Conservation (phyloP, 2,329 filamentous ascomycete species). For the Phialophora expanda region DNA sequence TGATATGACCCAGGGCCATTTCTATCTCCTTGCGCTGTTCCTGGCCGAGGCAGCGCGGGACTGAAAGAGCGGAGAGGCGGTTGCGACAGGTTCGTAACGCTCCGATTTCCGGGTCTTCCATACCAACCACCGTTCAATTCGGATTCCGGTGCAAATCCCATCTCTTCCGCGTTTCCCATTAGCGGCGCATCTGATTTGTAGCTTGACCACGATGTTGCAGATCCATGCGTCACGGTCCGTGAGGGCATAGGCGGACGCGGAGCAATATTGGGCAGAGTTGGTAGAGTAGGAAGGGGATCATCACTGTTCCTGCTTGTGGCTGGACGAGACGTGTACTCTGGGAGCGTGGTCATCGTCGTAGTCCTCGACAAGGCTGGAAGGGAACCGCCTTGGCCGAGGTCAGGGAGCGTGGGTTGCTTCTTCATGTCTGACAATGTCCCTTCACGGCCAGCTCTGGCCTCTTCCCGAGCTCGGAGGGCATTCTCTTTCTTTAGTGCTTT, state of each 20-base stretch:
- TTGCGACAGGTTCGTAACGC: conserved; percentile 39
- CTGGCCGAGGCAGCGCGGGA: conserved; percentile 37
- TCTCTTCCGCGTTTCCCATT: conserved; percentile 63
- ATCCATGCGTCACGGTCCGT: conserved; percentile 59
- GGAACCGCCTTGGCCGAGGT: conserved; percentile 59
- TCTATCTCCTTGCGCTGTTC: conserved; percentile 40
- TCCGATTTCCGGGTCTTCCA: conserved; percentile 32
- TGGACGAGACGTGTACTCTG: conserved; percentile 66
- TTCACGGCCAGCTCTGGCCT: conserved; percentile 50
- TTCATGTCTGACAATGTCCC: conserved; percentile 37
- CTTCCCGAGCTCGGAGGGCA: conserved; percentile 58
- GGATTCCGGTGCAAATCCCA: conserved; percentile 56
- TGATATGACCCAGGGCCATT: conserved; percentile 41
- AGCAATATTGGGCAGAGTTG: conserved; percentile 49
- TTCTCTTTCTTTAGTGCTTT: conserved; percentile 83
- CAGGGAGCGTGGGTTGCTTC: conserved; percentile 65
- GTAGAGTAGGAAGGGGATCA: conserved; percentile 43
- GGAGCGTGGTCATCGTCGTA: conserved; percentile 67
- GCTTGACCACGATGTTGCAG: conserved; percentile 59
- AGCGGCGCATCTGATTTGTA: conserved; percentile 70
- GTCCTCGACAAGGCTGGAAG: conserved; percentile 66
- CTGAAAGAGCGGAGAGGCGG: conserved; percentile 41
- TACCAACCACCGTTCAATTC: conserved; percentile 40
- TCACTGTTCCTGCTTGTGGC: conserved; percentile 54
- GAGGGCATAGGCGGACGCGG: conserved; percentile 52